Percentiles rank a stretch among this genome's conserved stretches.
phyloP scores from a whole-genome alignment of 2,329 filamentous ascomycete species.

The Fusarium sp. region DNA sequence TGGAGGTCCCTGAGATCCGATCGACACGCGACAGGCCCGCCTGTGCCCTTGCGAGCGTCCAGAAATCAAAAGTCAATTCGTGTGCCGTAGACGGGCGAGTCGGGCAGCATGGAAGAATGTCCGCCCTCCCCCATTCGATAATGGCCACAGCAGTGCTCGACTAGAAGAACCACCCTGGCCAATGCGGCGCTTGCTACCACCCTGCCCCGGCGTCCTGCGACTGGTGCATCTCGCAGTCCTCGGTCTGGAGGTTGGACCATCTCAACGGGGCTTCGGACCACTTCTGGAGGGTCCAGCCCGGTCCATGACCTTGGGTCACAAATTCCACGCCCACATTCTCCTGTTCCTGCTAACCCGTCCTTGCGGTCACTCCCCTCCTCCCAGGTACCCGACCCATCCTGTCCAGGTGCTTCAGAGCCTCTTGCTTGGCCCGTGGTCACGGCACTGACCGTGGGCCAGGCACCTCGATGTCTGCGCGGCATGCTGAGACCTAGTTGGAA shows the following conservation, averaged over 20 bases:
- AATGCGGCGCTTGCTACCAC: slow-evolving; percentile 29
- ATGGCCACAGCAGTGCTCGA: slow-evolving; percentile 10
- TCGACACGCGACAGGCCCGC: slow-evolving; percentile 43
- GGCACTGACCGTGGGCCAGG: neutral
- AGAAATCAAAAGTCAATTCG: slow-evolving; percentile 41
- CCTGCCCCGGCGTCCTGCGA: slow-evolving; percentile 25
- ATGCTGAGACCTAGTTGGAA: slow-evolving; percentile 2
- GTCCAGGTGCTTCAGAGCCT: neutral
- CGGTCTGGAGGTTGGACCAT: slow-evolving; percentile 26
- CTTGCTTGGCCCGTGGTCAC: neutral
- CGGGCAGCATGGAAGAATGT: neutral
- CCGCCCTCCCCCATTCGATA: slow-evolving; percentile 3
- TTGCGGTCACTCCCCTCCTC: slow-evolving; percentile 1
- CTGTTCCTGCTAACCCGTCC: slow-evolving; percentile 4
- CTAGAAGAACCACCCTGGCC: slow-evolving; percentile 1
- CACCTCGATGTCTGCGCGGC: neutral
- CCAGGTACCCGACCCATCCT: slow-evolving; percentile 6
- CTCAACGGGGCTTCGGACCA: slow-evolving; percentile 33
- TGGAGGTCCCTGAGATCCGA: slow-evolving; percentile 47
- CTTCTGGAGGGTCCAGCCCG: slow-evolving; percentile 34
- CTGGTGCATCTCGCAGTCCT: slow-evolving; percentile 15
- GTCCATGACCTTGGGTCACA: slow-evolving; percentile 29
- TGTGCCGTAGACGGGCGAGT: slow-evolving; percentile 9
- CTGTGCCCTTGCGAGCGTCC: slow-evolving; percentile 16
- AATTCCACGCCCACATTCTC: slow-evolving; percentile 6